Base-by-base conservation (phyloP, 257 asterid genomes). In the Handroanthus guayacan region DNA sequence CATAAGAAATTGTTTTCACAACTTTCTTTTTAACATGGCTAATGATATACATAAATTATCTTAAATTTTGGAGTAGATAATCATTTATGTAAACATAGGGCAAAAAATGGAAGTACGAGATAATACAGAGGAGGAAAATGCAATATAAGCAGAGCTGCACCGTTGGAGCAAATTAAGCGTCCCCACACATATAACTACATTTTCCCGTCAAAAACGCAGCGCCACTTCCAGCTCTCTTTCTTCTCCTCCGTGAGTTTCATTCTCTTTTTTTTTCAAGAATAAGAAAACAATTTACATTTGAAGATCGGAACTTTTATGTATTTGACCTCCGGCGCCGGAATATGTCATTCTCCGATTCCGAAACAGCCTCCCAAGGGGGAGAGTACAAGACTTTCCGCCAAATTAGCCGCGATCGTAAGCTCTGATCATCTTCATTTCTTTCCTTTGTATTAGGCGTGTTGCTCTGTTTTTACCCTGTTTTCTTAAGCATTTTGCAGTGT, bases 291-390 rank as follows among this genome's bases (percentile, higher is more conserved):
- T 20, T 61, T 43, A 54, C 57, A 20, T 51, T 71, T 51, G 52
- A 17, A 20, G 14, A 34, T 44, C 10, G 31, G 16, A 67, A 52
- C 38, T n/a, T 48, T 76, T 55, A 48, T 44, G n/a, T 31, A 39
- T 36, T 69, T 5, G 31, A n/a, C 7, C 67, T 77, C 75, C 79
- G 75, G 62, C 67, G 74, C 67, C 79, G 76, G 70, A 60, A 69
- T 57, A 94, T 95, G 98, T 95, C 98, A 16, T 88, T 87, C 78
- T 95, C 99, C 18, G 99, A 95, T 82, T 91, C 97, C 5, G 99
- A 95, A 8, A 43, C 82, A 17, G 84, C 91, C 68, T 87, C 95
- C 64, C 95, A 90, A 57, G 87, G 97, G 79, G 89, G 88, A 69
- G 99, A 95, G 81, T 95, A 95, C 91, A 95, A 92, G 88, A 87